These are phyloP conservation scores for Pyrenopolyporus hunteri DNA, from an alignment of 495 filamentous ascomycete genomes.

Conservation along the genomic window DNA sequence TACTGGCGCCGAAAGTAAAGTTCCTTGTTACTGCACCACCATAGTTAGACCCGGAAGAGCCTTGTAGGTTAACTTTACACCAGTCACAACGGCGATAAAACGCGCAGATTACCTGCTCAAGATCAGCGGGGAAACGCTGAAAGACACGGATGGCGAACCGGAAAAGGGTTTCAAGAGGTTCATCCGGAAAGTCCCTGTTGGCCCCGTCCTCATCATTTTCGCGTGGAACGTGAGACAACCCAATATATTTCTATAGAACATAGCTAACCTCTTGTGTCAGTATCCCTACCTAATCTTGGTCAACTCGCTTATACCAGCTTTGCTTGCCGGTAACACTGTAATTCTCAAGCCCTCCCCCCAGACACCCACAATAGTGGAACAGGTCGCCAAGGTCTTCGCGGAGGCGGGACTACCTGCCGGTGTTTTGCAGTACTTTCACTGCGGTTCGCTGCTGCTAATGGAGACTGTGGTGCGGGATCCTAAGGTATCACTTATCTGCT, in stretches of 20 bases:
- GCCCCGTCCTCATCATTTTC: constrained; percentile 85
- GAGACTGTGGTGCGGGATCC: constrained; percentile 76
- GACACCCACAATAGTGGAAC: constrained; percentile 88
- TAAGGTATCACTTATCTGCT: constrained; percentile 77
- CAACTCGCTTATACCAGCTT: constrained; percentile 86
- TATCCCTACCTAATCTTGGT: constrained; percentile 92
- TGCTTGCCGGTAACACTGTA: constrained; percentile 85
- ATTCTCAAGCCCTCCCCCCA: constrained; percentile 94
- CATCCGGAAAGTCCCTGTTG: constrained; percentile 84
- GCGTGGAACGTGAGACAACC: constrained; percentile 83
- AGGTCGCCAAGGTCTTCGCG: constrained; percentile 72
- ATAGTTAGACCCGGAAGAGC: not conserved
- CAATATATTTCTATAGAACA: not conserved
- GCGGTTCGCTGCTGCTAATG: constrained; percentile 72
- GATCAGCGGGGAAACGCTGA: constrained; percentile 73
- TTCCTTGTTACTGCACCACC: not conserved
- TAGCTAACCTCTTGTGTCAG: constrained; percentile 49
- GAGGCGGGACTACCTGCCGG: constrained; percentile 79
- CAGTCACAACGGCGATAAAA: constrained; percentile 76
- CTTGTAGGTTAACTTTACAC: constrained; percentile 6
- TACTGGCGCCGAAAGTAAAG: constrained; percentile 67
- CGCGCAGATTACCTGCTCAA: constrained; percentile 81
- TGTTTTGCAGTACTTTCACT: constrained; percentile 89
- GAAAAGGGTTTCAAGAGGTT: constrained; percentile 88
- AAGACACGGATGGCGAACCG: constrained; percentile 76